Evolutionary conservation across 2,329 filamentous ascomycete genomes (phyloP), one percentile per base, ranked within the genome.

Genomic region (Fusarium drepaniforme): DNA sequence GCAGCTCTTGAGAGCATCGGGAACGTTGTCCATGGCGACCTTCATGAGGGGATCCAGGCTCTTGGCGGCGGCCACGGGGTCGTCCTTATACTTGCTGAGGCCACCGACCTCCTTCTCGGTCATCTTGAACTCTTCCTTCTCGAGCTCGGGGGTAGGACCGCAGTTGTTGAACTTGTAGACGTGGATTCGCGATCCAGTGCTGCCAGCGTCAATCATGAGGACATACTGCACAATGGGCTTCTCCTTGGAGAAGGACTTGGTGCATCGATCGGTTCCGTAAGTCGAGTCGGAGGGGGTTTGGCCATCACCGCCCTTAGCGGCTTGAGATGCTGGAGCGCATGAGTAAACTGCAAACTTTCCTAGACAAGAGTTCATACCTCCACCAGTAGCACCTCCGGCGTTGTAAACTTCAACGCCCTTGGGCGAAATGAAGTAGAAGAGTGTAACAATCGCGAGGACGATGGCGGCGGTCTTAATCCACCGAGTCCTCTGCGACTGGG

Each of bases 101-200:
- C 86, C 97, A 87, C 95, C 95, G 64, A 94, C 90, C 77, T 90
- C 92, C 89, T 95, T 96, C 82, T 94, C 92, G 13, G 96, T 98
- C 93, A 96, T 95, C 87, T 96, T 92, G 85, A 99, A 99, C 68
- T 94, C 90, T 82, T 99, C 97, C 81, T 92, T 88, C 85, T 99
- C 97, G 61, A 99, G 90, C 85, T 98, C 96, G 30, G 97, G 97
- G n/a, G 96, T 96, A 9, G 94, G 86, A 15, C 96, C 97, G 86
- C 96, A 99, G 87, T 98, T 98, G 89, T 98, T 98, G 90, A 98
- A 99, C 82, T 95, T 94, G 89, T 98, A 99, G 70, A 98, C 95
- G 86, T 99, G 97, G 82, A 99, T 98, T 79, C 97, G 93, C 71
- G 97, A 98, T 71, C 97, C 97, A 65, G 97, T 98, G 87, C 96